Evolutionary conservation across 1,139 yeast species (phyloP).

Genomic region (Blastobotrys raffinosifermentans): DNA sequence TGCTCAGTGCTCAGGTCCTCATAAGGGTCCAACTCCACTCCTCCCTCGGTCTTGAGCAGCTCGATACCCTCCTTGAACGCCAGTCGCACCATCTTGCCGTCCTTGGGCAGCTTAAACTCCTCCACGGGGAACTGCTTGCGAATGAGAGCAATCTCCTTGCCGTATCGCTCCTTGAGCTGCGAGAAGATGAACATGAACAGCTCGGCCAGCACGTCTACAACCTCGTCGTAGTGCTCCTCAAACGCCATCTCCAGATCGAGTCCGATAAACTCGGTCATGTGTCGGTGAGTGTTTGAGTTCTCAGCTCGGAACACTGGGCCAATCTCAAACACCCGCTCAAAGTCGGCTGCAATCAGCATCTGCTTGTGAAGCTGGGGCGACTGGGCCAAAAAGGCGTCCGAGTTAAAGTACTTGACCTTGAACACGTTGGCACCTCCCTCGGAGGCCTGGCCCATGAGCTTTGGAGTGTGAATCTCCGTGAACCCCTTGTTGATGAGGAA

Average conservation of each 20-base stretch:
- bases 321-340: slow-evolving; percentile 90
- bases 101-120: slow-evolving; percentile 81
- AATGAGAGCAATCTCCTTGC: slow-evolving; percentile 79
- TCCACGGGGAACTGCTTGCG: slow-evolving; percentile 96
- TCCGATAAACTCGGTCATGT: slow-evolving; percentile 97
- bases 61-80: slow-evolving; percentile 88
- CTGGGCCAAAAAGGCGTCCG: slow-evolving; percentile 91
- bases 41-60: slow-evolving; percentile 76
- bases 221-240: slow-evolving; percentile 97
- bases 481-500: slow-evolving; percentile 63
- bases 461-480: slow-evolving; percentile 93
- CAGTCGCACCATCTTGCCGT: slow-evolving; percentile 75
- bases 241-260: slow-evolving; percentile 97
- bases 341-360: slow-evolving; percentile 96
- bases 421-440: slow-evolving; percentile 98
- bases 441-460: slow-evolving; percentile 88
- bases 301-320: slow-evolving; percentile 99
- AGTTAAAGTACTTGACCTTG: slow-evolving; percentile 87
- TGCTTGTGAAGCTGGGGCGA: slow-evolving; percentile 98
- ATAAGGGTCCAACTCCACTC: slow-evolving; percentile 71
- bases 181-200: slow-evolving; percentile 83
- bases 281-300: slow-evolving; percentile 98
- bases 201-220: slow-evolving; percentile 73
- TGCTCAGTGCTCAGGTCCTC: slow-evolving; percentile 93
- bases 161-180: slow-evolving; percentile 72